Evolutionary conservation across 495 filamentous ascomycete genomes (phyloP).

Genomic region (Cercophora newfieldiana): DNA sequence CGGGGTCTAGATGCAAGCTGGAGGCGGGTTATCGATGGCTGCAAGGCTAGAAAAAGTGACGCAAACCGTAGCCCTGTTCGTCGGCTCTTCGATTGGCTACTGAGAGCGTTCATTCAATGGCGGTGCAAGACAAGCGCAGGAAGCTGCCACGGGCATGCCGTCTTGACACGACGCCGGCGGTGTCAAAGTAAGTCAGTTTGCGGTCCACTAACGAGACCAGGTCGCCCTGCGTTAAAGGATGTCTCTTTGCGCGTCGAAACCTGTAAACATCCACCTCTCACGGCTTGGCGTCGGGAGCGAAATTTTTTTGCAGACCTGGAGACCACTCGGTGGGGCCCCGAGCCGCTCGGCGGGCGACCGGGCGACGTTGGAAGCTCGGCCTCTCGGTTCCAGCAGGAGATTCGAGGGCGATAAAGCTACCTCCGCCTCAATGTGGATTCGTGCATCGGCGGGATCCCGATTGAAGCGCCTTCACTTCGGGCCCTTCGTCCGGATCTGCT

Average conservation of each 20-base stretch:
- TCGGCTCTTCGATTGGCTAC: slow-evolving; percentile 15
- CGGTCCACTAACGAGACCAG: neutral
- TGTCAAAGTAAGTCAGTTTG: neutral
- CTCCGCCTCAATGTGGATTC: slow-evolving; percentile 23
- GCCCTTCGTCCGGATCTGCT: neutral
- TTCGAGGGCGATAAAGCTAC: slow-evolving; percentile 39
- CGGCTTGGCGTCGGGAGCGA: slow-evolving; percentile 28
- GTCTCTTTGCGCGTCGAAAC: neutral
- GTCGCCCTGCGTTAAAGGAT: neutral
- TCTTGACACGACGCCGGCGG: slow-evolving; percentile 2
- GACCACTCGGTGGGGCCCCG: slow-evolving; percentile 32
- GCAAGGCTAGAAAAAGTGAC: slow-evolving; percentile 21
- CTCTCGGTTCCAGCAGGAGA: slow-evolving; percentile 35
- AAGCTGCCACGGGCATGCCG: slow-evolving; percentile 6
- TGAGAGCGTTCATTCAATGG: neutral
- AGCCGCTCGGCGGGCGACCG: slow-evolving; percentile 24
- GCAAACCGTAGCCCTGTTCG: slow-evolving; percentile 8
- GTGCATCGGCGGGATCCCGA: slow-evolving; percentile 19
- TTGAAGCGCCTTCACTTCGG: neutral
- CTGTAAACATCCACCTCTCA: slow-evolving; percentile 6
- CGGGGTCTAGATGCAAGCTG: slow-evolving; percentile 9
- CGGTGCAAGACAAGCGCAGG: neutral
- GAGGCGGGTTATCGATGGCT: slow-evolving; percentile 8
- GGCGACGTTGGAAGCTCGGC: neutral
- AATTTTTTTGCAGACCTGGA: slow-evolving; percentile 40